phyloP scores from a whole-genome alignment of 2,329 filamentous ascomycete genomes.

The Fusarium albosuccineum region DNA sequence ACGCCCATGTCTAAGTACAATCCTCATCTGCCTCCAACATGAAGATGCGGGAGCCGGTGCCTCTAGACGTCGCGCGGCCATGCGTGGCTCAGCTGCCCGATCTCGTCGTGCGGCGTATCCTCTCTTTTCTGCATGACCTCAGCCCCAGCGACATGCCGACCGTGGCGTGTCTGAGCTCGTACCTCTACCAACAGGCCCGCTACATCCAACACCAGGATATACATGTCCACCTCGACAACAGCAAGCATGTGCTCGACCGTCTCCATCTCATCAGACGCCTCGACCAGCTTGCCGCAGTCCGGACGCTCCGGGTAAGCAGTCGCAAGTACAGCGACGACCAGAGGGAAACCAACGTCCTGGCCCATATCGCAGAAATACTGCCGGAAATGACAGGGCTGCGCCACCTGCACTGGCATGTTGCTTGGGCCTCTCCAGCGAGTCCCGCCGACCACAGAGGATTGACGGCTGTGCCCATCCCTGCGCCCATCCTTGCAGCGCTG shows the following conservation, averaged over 20 bases:
- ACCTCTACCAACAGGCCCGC: constrained; percentile 12
- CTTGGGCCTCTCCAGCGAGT: neutral
- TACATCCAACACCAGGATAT: constrained; percentile 16
- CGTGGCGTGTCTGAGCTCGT: neutral
- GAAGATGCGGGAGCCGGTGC: neutral
- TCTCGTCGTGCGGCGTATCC: constrained; percentile 9
- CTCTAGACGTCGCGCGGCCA: constrained; percentile 4
- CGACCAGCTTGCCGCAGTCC: constrained; percentile 11
- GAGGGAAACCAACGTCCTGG: constrained; percentile 1
- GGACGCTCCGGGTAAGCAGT: constrained; percentile 8
- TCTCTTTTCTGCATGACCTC: constrained; percentile 2
- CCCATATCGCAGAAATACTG: neutral
- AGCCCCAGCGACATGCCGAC: neutral
- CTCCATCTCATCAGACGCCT: constrained; percentile 17
- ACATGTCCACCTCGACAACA: constrained; percentile 16
- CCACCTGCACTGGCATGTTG: constrained; percentile 16
- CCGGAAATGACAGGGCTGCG: constrained; percentile 17
- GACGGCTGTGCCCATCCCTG: constrained; percentile 3
- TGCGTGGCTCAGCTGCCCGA: constrained; percentile 18
- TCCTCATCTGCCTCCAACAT: neutral
- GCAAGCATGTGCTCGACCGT: neutral
- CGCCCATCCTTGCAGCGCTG: constrained; percentile 10
- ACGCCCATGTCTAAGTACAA: neutral
- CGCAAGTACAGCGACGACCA: neutral
- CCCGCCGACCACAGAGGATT: neutral